Percentiles rank a stretch among this genome's conserved stretches.
Conservation (phyloP, 2,329 filamentous ascomycete species). For the Arachnomyces sp. region DNA sequence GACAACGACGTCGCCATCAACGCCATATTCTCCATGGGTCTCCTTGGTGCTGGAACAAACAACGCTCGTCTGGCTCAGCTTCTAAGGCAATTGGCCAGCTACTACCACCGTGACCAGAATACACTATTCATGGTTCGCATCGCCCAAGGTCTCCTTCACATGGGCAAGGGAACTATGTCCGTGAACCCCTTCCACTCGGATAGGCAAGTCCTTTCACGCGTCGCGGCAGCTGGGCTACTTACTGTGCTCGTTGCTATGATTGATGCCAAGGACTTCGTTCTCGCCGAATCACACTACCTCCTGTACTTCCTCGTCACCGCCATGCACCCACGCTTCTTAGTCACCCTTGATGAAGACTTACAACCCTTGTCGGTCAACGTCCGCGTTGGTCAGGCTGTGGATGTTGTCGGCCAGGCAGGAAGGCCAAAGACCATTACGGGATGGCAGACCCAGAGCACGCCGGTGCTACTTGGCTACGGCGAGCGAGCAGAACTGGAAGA, state of each 20-base stretch:
- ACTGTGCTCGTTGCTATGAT: constrained; percentile 89
- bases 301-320: constrained; percentile 95
- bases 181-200: constrained; percentile 99
- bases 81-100: constrained; percentile 87
- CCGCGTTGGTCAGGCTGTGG: constrained; percentile 92
- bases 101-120: constrained; percentile 95
- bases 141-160: constrained; percentile 91
- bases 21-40: constrained; percentile 97
- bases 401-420: constrained; percentile 94
- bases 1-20: constrained; percentile 98
- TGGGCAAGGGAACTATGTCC: constrained; percentile 96
- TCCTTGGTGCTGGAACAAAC: constrained; percentile 93
- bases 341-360: constrained; percentile 90
- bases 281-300: constrained; percentile 73
- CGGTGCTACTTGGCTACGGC: constrained; percentile 85
- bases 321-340: constrained; percentile 92
- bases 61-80: constrained; percentile 94
- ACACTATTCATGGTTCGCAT: constrained; percentile 99
- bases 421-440: constrained; percentile 98
- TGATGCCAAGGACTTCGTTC: constrained; percentile 79
- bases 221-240: constrained; percentile 80
- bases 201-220: constrained; percentile 85
- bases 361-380: constrained; percentile 94
- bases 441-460: constrained; percentile 99
- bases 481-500: constrained; percentile 96